Evolutionary conservation across 768 basidiomycete genomes (phyloP).

Genomic region (Collybia sp.): DNA sequence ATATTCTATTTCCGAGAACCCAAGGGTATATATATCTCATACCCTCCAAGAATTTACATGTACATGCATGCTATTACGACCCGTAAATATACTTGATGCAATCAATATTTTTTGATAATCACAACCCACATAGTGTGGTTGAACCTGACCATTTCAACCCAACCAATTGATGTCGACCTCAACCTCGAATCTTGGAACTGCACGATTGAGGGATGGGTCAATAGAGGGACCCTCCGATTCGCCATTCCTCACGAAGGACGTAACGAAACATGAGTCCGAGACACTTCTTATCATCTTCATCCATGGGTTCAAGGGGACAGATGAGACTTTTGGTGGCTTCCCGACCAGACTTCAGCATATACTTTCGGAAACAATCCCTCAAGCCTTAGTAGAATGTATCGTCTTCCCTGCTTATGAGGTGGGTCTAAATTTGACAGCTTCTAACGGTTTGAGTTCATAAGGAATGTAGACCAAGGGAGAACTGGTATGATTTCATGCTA

Average conservation of each 20-base stretch:
- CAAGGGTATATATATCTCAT: no score
- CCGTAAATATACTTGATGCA: no score
- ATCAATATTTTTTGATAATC: no score
- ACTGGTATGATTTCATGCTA: slow-evolving; percentile 41
- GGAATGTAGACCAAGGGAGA: slow-evolving; percentile 77
- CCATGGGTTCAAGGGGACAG: slow-evolving; percentile 65
- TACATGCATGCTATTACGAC: no score
- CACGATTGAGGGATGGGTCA: background rate
- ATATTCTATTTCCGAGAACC: no score
- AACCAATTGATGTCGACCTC: background rate
- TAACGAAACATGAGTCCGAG: slow-evolving; percentile 27
- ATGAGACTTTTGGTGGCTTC: slow-evolving; percentile 73
- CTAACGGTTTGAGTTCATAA: background rate
- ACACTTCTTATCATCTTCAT: slow-evolving; percentile 69
- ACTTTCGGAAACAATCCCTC: slow-evolving; percentile 57
- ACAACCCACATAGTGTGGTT: no score
- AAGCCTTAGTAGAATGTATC: slow-evolving; percentile 62
- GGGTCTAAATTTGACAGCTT: slow-evolving; percentile 8
- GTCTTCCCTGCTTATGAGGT: slow-evolving; percentile 91
- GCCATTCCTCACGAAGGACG: slow-evolving; percentile 4
- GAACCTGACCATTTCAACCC: background rate
- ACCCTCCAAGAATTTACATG: no score
- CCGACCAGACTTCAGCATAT: slow-evolving; percentile 77
- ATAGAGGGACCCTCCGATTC: background rate
- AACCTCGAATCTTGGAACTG: background rate